Evolutionary conservation across 208 protist genomes (phyloP).

Genomic region (Leishmania gerbilli): DNA sequence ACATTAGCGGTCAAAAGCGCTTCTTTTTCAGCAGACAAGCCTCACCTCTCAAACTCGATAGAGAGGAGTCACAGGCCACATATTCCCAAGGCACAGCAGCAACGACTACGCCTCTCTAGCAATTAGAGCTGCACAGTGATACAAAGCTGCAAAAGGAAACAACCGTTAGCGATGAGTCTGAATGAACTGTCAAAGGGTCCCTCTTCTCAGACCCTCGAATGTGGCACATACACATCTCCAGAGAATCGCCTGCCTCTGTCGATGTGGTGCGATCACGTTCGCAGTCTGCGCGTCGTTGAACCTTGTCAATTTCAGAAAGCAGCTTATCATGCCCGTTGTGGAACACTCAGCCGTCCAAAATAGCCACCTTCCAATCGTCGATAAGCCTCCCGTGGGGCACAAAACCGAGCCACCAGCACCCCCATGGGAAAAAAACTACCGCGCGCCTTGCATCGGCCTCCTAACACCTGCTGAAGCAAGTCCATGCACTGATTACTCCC

Average conservation of each 20-base stretch:
- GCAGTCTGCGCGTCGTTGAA: background rate
- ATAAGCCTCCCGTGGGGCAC: background rate
- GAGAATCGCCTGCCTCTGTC: background rate
- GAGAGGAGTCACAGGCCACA: background rate
- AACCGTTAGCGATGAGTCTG: background rate
- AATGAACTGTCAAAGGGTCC: background rate
- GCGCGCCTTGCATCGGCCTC: background rate
- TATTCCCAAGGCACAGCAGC: background rate
- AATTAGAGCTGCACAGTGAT: background rate
- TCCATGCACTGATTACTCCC: background rate
- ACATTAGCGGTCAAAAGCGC: background rate
- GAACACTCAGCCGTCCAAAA: background rate
- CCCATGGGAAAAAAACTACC: background rate
- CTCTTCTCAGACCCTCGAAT: background rate
- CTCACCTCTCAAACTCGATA: background rate
- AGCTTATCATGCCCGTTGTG: background rate
- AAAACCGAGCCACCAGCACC: background rate
- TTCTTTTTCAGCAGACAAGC: background rate
- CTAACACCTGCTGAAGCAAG: background rate
- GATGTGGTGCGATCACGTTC: background rate
- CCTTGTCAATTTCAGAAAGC: background rate
- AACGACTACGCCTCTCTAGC: background rate
- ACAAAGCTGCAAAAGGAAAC: background rate
- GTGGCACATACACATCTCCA: background rate
- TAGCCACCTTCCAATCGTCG: background rate